These are phyloP conservation scores for Backusella parvicylindrica DNA, from an alignment of 192 early-diverging fungal species.

Conservation along the genomic window DNA sequence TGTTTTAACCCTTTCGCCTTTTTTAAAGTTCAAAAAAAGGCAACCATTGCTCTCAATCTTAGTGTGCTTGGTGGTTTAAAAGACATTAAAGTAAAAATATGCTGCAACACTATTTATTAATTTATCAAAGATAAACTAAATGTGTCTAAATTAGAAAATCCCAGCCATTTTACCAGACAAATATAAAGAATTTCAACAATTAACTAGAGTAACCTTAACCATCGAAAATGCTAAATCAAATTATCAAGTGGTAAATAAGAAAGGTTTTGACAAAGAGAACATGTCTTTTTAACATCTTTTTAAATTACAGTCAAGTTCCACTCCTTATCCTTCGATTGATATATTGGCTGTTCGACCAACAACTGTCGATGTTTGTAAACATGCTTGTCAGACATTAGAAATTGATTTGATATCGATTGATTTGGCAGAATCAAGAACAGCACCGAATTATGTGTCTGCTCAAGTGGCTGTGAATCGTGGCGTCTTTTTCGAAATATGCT, in stretches of 20 bases:
- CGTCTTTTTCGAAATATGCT: constrained; percentile 77
- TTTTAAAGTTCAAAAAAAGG: background rate
- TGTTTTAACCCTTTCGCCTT: background rate
- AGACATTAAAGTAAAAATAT: background rate
- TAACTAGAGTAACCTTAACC: constrained; percentile 9
- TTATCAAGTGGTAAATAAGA: constrained; percentile 15
- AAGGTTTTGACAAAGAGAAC: background rate
- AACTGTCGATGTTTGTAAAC: constrained; percentile 68
- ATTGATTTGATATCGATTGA: constrained; percentile 81
- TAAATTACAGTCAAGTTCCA: constrained; percentile 29
- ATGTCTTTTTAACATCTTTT: no score
- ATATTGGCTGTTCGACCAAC: constrained; percentile 72
- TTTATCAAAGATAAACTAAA: background rate
- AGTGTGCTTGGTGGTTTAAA: background rate
- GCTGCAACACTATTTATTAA: no score
- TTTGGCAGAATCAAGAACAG: constrained; percentile 39
- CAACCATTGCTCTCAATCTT: constrained; percentile 21
- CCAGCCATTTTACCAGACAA: background rate
- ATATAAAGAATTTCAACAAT: constrained; percentile 8
- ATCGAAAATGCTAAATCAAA: constrained; percentile 7
- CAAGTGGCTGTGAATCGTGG: constrained; percentile 69
- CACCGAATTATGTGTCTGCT: constrained; percentile 60
- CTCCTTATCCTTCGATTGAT: constrained; percentile 43
- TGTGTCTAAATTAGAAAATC: background rate
- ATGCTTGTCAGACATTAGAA: constrained; percentile 64